Evolutionary conservation across 768 basidiomycete genomes (phyloP).

Genomic region (Trametes cubensis): DNA sequence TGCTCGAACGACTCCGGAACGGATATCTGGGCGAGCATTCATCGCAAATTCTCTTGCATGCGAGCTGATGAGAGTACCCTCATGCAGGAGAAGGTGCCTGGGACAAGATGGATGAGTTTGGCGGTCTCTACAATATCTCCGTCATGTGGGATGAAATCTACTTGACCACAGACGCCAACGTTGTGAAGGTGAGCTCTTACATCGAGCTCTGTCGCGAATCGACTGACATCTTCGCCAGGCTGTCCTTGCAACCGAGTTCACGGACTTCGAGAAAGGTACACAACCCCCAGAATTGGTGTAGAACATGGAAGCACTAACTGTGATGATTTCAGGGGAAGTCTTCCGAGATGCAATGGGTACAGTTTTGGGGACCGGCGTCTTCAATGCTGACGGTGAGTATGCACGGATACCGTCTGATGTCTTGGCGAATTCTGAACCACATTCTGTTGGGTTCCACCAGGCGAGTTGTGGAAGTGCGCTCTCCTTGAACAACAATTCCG

Average conservation of each 20-base stretch:
- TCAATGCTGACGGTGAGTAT: slow-evolving; percentile 54
- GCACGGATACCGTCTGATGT: no score
- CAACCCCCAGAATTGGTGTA: no score
- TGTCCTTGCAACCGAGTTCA: slow-evolving; percentile 48
- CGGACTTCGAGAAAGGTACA: slow-evolving; percentile 47
- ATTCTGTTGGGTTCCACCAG: slow-evolving; percentile 5
- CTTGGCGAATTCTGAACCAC: not conserved
- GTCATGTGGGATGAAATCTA: not conserved
- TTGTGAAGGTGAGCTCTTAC: not conserved
- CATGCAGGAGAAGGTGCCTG: not conserved
- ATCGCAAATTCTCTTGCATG: not conserved
- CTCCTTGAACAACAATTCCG: not conserved
- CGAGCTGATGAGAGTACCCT: no score
- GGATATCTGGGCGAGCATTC: slow-evolving; percentile 40
- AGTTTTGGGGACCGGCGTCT: slow-evolving; percentile 57
- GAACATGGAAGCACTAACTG: no score
- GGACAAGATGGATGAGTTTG: slow-evolving; percentile 2
- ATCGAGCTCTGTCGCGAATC: no score
- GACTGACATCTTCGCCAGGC: slow-evolving; percentile 26
- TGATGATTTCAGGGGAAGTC: slow-evolving; percentile 32
- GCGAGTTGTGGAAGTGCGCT: slow-evolving; percentile 36
- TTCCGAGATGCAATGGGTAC: slow-evolving; percentile 37
- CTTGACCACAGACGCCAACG: slow-evolving; percentile 5
- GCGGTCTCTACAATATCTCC: not conserved
- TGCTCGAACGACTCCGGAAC: slow-evolving; percentile 23